Conservation (phyloP, 2,329 filamentous ascomycete genomes). For the Colletotrichum cordylinicola region DNA sequence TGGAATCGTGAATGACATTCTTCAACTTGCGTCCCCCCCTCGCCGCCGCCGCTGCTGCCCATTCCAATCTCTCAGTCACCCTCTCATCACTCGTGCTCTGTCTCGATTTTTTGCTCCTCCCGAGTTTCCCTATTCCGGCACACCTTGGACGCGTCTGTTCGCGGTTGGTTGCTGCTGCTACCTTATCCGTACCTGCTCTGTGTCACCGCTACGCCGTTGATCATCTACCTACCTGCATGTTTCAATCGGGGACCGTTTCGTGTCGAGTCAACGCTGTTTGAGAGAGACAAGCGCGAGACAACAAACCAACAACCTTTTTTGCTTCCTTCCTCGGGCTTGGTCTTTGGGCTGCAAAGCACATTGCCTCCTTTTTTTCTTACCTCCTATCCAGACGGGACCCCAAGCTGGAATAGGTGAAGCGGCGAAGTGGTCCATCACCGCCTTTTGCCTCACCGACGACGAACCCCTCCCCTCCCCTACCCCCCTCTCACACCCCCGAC, state of each 20-base stretch:
- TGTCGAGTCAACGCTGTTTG: neutral
- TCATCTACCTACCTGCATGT: neutral
- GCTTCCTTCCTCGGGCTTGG: neutral
- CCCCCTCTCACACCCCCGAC: neutral
- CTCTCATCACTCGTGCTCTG: neutral
- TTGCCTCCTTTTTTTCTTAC: neutral
- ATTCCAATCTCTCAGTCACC: neutral
- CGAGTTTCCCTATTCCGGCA: neutral
- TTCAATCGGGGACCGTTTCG: slow-evolving; percentile 10
- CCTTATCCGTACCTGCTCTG: neutral
- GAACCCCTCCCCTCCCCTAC: neutral
- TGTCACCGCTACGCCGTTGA: neutral
- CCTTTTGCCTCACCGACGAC: neutral
- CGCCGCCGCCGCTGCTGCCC: neutral
- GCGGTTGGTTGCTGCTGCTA: neutral
- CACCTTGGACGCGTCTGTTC: neutral
- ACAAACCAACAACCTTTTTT: neutral
- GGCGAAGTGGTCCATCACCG: neutral
- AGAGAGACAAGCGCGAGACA: neutral
- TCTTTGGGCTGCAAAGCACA: neutral
- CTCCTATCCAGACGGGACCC: neutral
- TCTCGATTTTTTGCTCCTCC: neutral
- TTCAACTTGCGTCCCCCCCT: neutral
- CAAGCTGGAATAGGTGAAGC: neutral
- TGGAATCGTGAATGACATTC: neutral